A percentile compares a stretch with the other conserved stretches of the same genome.
phyloP scores from a whole-genome alignment of 371 early-diverging fungal genomes.

The Sanchytrium tribonematis region DNA sequence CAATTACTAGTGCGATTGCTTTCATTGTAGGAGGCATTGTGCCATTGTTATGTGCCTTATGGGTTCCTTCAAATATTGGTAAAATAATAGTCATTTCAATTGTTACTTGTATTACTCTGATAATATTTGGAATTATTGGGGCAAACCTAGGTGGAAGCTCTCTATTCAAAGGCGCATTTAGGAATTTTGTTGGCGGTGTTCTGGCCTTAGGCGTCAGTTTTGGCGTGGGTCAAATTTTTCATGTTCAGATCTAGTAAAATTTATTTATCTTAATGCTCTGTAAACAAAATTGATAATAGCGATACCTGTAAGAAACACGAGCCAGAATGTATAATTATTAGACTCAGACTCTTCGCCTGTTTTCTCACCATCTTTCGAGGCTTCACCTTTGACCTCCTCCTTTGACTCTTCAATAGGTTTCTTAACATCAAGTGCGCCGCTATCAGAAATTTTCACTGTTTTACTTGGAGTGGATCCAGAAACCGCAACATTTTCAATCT shows the following conservation, averaged over 20 bases:
- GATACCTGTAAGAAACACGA: not conserved
- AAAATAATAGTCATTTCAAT: conserved; percentile 4
- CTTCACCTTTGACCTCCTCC: not conserved
- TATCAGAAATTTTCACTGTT: not conserved
- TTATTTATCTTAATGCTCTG: not conserved
- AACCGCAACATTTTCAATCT: conserved; percentile 9
- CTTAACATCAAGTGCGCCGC: not conserved
- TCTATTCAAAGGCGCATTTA: conserved; percentile 8
- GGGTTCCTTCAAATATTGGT: conserved; percentile 2
- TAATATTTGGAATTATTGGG: conserved; percentile 7
- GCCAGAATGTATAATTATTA: not conserved
- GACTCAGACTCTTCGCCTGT: not conserved
- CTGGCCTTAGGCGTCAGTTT: too few relatives aligned
- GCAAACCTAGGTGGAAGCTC: conserved; percentile 10
- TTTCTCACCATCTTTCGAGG: not conserved
- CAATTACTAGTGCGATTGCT: conserved; percentile 6
- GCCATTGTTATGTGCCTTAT: conserved; percentile 9
- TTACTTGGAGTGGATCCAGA: not conserved
- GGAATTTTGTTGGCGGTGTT: conserved; percentile 13
- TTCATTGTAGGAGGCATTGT: conserved; percentile 10
- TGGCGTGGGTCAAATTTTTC: too few relatives aligned
- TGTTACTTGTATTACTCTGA: conserved; percentile 5
- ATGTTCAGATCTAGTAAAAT: too few relatives aligned
- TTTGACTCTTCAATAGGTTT: not conserved
- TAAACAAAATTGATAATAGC: not conserved